These are phyloP conservation scores for Gracilaria gracilis DNA, from an alignment of 23 red algal species.

Conservation along the genomic window DNA sequence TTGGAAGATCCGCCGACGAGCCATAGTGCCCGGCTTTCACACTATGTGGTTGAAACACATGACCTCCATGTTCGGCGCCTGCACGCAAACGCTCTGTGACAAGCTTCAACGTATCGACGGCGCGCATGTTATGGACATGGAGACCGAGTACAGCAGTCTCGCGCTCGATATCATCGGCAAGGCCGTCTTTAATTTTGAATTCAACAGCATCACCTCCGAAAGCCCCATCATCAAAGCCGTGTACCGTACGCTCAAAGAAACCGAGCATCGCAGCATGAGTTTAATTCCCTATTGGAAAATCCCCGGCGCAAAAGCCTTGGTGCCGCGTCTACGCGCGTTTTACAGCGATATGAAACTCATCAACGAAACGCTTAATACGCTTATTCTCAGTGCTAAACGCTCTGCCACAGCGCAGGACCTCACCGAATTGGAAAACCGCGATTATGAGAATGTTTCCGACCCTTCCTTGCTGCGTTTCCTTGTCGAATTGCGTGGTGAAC, in stretches of 20 bases:
- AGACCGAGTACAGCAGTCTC: conserved; percentile 78
- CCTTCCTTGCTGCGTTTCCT: conserved; percentile 81
- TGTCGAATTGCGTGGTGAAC: conserved; percentile 87
- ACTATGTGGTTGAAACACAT: conserved; percentile 65
- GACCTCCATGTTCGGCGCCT: conserved; percentile 71
- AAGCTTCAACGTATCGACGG: conserved; percentile 62
- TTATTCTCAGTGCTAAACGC: conserved; percentile 68
- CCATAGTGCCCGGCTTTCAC: conserved; percentile 83
- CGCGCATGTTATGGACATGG: conserved; percentile 67
- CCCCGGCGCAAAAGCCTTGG: conserved; percentile 35
- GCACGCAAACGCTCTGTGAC: conserved; percentile 45
- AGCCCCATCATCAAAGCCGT: conserved; percentile 92
- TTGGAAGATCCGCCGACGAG: conserved; percentile 84
- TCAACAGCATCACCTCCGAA: conserved; percentile 63
- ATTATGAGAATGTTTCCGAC: conserved; percentile 78
- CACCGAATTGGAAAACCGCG: conserved; percentile 66
- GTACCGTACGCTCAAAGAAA: conserved; percentile 80
- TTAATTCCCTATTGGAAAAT: conserved; percentile 85
- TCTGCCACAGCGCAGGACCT: conserved; percentile 49
- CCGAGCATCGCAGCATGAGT: conserved; percentile 75
- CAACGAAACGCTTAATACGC: conserved; percentile 71
- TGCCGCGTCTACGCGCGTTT: conserved; percentile 78
- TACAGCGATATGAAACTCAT: conserved; percentile 80
- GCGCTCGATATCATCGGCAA: conserved; percentile 83
- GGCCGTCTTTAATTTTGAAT: conserved; percentile 88